Base-by-base conservation (phyloP, 2,329 filamentous ascomycete species). In the Fonsecaea pedrosoi region DNA sequence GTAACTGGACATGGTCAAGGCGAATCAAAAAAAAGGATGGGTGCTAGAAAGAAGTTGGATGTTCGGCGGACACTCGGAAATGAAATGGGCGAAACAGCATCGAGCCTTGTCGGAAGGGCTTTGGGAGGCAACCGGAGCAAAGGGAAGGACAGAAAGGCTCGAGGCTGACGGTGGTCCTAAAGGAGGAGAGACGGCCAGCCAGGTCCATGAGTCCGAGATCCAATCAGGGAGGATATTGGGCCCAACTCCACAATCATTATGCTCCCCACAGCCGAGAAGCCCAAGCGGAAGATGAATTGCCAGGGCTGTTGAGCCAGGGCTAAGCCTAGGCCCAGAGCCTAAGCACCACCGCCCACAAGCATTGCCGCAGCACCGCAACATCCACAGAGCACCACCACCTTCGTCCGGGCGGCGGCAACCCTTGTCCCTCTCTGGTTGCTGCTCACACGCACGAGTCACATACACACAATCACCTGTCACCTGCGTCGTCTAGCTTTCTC, bases 401-500 rank as follows among this genome's bases (percentile, higher is more conserved):
- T 42, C 40, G 40, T 42, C 40, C 40, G 40, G 40, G 42, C 42
- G 9, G 42, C 18, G 42, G 42, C 8, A 15, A 50, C 18, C 18
- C 45, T 50, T 25, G 45, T 50, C 45, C 30, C 30, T 34, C 53
- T 55, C 34, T 55, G 53, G 30, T 35, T 55, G 18, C 34, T 55
- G 34, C 25, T 55, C 59, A 57, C 35, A 61, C 59, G 59, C 30
- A 61, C 59, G 59, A 61, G 59, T 54, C 59, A 61, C 59, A 54
- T 53, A 61, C 42, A 25, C 37, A 40, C 15, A 42, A n/a, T 61
- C 58, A 38, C 45, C 58, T 30, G 58, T 61, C 58, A 61, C 45
- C 45, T 54, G 59, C 59, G 35, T 15, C 34, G 37, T 54, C 45
- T 48, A 61, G 59, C 59, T 61, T 38, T 50, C 54, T 32, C 54